phyloP scores from a whole-genome alignment of 768 basidiomycete species.

The Leccinum rimulosum region DNA sequence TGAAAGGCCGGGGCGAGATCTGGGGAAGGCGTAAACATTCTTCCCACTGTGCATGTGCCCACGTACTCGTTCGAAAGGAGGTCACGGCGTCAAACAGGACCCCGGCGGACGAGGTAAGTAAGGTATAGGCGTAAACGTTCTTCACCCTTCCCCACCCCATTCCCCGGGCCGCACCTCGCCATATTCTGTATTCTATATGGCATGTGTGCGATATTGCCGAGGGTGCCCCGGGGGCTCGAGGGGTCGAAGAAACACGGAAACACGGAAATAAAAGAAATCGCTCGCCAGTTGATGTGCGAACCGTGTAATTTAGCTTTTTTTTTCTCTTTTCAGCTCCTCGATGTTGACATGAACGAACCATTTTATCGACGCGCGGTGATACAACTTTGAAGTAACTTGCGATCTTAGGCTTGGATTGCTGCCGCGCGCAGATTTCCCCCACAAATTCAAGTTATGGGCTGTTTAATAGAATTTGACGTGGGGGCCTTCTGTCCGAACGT shows the following conservation, averaged over 20 bases:
- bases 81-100: background rate
- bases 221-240: background rate
- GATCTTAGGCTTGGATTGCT: background rate
- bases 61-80: background rate
- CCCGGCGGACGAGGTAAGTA: too few relatives aligned
- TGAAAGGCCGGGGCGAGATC: background rate
- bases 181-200: background rate
- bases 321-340: background rate
- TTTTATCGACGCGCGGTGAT: background rate
- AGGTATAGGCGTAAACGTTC: background rate
- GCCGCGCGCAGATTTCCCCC: background rate
- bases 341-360: background rate
- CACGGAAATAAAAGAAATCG: background rate
- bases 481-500: conserved; percentile 57
- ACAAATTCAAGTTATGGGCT: background rate
- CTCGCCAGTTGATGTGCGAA: background rate
- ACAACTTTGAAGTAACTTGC: background rate
- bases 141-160: background rate
- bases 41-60: background rate
- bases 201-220: background rate
- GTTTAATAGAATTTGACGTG: conserved; percentile 62
- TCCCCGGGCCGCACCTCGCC: background rate
- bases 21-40: background rate
- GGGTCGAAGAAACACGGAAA: background rate
- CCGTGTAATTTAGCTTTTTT: background rate